Evolutionary conservation across 306 rosid genomes (phyloP), one percentile per base, ranked within the genome.

Genomic region (Trifolium repens): DNA sequence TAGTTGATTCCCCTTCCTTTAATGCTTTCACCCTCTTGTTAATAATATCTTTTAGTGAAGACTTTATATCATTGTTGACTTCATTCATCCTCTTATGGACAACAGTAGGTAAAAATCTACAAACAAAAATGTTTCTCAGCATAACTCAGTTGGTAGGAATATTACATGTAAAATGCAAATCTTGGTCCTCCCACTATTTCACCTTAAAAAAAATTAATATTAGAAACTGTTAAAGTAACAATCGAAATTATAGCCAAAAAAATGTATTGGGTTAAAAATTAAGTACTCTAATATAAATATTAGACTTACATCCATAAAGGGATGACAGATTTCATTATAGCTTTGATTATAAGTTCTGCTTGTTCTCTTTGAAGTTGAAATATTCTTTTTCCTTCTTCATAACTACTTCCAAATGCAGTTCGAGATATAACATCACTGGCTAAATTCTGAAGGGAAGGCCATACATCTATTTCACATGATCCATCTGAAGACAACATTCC

Each of bases 271-370:
- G 5, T 3, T 4, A 4, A 4, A 8, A 17, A 17, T 53, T 9
- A 17, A 8, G 60, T 54, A 17, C 2, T n/a, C 2, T 16, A 0
- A 16, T 16, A 16, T 16, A 17, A 52, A 52, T 2, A 55, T 55
- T 55, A 24, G 35, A 24, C 76, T 64, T 83, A 85, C 89, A 89
- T 87, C 86, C 82, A 84, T 49, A 85, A 84, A 0, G 92, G 92
- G 57, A 89, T 79, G 78, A 57, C 65, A 19, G 50, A 3, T 54
- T 43, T 54, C 3, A n/a, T 54, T 0, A 13, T 0, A 15, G 34
- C 5, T 71, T 67, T 43, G 0, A 47, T 10, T 15, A 22, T 0
- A 35, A 66, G 64, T 67, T 52, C 11, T 5, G 43, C 53, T 73
- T 67, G 87, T 52, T 84, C 89, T 22, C 5, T 81, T 10, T 60